phyloP scores from a whole-genome alignment of 2,329 filamentous ascomycete species.

The Hypoxylon sp. region DNA sequence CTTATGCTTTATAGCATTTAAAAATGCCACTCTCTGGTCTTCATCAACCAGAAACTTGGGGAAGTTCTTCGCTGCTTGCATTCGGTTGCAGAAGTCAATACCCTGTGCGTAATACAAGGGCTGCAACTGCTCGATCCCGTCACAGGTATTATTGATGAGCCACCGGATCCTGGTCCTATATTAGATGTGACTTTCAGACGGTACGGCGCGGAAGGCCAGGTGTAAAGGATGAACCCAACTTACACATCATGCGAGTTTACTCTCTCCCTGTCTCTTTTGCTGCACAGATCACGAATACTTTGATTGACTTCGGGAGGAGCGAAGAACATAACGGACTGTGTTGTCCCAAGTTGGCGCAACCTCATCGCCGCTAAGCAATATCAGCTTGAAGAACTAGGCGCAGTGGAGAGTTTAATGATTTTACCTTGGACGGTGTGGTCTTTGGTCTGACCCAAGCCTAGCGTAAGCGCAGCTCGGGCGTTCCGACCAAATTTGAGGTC shows the following conservation, averaged over 20 bases:
- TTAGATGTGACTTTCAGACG: not conserved
- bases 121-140: conserved; percentile 65
- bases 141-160: conserved; percentile 70
- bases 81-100: conserved; percentile 64
- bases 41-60: conserved; percentile 50
- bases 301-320: conserved; percentile 64
- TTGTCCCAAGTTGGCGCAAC: conserved; percentile 63
- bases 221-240: conserved; percentile 1
- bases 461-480: conserved; percentile 61
- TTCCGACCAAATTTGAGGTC: conserved; percentile 62
- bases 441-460: conserved; percentile 65
- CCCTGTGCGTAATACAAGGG: conserved; percentile 68
- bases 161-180: conserved; percentile 54
- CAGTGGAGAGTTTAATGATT: not conserved
- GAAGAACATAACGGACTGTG: conserved; percentile 62
- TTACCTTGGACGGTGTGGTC: conserved; percentile 68
- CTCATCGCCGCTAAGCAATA: conserved; percentile 68
- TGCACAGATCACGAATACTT: conserved; percentile 61
- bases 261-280: conserved; percentile 37
- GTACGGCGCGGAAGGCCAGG: not conserved
- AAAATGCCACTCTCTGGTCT: conserved; percentile 49
- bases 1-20: conserved; percentile 55
- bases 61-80: conserved; percentile 56
- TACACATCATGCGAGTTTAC: conserved; percentile 58
- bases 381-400: conserved; percentile 8